These are phyloP conservation scores for Fraxinus albicans DNA, from an alignment of 305 asterid genomes.

Conservation along the genomic window DNA sequence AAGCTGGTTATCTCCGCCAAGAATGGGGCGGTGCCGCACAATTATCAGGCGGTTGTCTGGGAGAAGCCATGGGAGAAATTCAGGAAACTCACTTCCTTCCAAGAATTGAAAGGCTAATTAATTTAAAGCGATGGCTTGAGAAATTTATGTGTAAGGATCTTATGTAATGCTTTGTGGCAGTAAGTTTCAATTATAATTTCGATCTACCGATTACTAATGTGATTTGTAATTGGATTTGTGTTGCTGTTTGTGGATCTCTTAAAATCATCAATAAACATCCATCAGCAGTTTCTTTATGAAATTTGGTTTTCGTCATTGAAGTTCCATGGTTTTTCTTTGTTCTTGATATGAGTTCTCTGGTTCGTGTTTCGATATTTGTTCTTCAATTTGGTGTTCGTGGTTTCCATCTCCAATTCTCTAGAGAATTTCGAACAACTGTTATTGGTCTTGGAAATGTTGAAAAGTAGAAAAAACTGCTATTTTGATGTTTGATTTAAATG, in stretches of 20 bases:
- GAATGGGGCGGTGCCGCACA: slow-evolving; percentile 22
- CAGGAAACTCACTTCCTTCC: slow-evolving; percentile 38
- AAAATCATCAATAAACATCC: background rate
- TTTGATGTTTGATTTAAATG: too few relatives aligned
- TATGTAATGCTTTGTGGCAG: background rate
- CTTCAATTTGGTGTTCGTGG: background rate
- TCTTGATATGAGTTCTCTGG: too few relatives aligned
- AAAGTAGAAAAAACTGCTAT: too few relatives aligned
- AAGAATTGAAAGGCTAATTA: slow-evolving; percentile 15
- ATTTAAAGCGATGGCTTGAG: background rate
- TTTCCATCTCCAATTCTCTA: background rate
- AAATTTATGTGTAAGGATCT: background rate
- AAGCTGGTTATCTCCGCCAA: slow-evolving; percentile 38
- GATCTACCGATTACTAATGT: background rate
- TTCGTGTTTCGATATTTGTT: too few relatives aligned
- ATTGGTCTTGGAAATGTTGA: too few relatives aligned
- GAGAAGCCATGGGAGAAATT: slow-evolving; percentile 32
- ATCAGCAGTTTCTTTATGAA: too few relatives aligned
- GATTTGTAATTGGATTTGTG: background rate
- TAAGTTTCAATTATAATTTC: background rate
- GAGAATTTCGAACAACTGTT: too few relatives aligned
- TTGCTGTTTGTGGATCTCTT: background rate
- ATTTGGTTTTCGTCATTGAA: too few relatives aligned
- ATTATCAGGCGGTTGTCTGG: slow-evolving; percentile 42
- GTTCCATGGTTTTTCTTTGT: too few relatives aligned